Evolutionary conservation across 139 green algal genomes (phyloP), one percentile per base, ranked within the genome.

Genomic region (Nannochloris sp.): DNA sequence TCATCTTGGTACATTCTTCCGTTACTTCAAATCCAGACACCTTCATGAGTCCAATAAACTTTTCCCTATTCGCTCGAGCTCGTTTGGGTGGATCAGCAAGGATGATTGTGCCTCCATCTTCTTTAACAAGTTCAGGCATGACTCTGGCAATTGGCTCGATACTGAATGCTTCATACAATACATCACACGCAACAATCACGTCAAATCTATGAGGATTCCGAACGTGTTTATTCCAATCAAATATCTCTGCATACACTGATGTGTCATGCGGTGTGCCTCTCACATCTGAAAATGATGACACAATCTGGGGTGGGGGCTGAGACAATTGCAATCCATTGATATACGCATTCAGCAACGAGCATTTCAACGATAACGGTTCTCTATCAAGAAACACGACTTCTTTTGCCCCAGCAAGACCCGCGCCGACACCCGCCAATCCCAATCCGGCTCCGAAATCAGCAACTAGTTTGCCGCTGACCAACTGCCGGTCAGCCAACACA

Each of bases 341-440:
- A 7, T 37, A 15, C 5, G 70, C 63, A 31, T 73, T 77, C 14
- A 87, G 54, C 51, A 88, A 60, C 1, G 69, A 75, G 63, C 87
- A 96, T 65, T 89, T 68, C 51, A 95, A 77, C 11, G 85, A 83
- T 34, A 89, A 68, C 0, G 80, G 77, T 72, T 95, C 88, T 1
- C 87, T 66, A 69, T 95, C 88, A 14, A 89, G 62, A 61, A 94
- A 75, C 9, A 87, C 74, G 25, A 92, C 86, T 49, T 85, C 61
- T 7, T 19, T 16, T 1, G 85, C 85, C 2, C 85, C 83, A 82
- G 78, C 25, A 40, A 88, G 31, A 2, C 78, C 81, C 19, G 87
- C 87, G 18, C 83, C 80, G 2, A 95, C 70, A 19, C 84, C 87
- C 14, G 74, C 86, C 25, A 93, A 54, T 0, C 85, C 86, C 29